phyloP scores from a whole-genome alignment of 345 rosid genomes.

The Hibiscus trionum region DNA sequence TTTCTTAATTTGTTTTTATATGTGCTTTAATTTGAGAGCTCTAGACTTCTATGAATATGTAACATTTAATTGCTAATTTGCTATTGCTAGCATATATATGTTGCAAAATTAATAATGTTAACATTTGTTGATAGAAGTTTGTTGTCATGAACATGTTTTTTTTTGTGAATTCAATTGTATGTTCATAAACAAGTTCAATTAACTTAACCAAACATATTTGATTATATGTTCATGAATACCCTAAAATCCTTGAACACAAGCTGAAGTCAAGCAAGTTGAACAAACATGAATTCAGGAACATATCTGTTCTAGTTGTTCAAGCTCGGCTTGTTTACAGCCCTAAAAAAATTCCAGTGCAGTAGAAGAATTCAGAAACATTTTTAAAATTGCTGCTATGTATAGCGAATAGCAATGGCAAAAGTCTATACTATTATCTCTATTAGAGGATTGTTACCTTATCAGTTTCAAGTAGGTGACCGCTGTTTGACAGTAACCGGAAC shows the following conservation, averaged over 20 bases:
- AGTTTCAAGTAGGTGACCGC: slow-evolving; percentile 53
- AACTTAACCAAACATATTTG: not conserved
- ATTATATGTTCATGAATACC: not conserved
- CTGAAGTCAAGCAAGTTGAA: not conserved
- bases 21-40: not conserved
- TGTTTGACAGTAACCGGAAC: slow-evolving; percentile 56
- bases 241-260: not conserved
- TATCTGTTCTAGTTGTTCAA: not conserved
- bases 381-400: not conserved
- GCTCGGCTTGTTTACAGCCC: not conserved
- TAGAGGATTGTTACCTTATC: slow-evolving; percentile 45
- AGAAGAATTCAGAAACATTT: not conserved
- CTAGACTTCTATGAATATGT: not conserved
- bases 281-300: not conserved
- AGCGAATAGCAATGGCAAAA: not conserved
- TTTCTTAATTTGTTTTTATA: not conserved
- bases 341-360: not conserved
- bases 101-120: not conserved
- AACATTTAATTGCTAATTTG: not conserved
- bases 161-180: not conserved
- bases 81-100: not conserved
- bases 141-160: not conserved
- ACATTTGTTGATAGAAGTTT: not conserved
- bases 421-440: not conserved
- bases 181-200: not conserved